Base-by-base conservation (phyloP, 2,329 filamentous ascomycete genomes). In the Gnomoniopsis sp. region DNA sequence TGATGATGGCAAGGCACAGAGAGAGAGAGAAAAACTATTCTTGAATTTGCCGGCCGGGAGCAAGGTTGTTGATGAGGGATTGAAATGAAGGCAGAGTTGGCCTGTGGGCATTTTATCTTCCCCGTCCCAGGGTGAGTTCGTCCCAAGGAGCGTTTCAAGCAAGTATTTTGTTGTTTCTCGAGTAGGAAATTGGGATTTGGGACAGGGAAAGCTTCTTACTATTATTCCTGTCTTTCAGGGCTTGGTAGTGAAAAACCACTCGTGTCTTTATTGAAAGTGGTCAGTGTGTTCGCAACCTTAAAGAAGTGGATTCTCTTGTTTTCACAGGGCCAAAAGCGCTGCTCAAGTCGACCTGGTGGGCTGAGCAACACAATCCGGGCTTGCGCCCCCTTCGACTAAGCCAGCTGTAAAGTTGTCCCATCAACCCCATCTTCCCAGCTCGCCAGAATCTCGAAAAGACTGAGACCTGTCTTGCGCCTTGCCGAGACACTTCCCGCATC, bases 391-490 rank as follows among this genome's bases (percentile, higher is more conserved):
- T 41, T 22, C 12, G 17, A 6, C 23, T n/a, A n/a, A 38, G 17
- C 34, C 38, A 19, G 50, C 50, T 53, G 50, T 34, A 53, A 21
- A 4, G 38, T 51, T 33, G 17, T 51, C 10, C 21, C 21, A 19
- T 17, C n/a, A n/a, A 21, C 33, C 8, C n/a, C 7, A 7, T 47
- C n/a, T 26, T 30, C 41, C 41, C n/a, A 44, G 21, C 49, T 60
- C 58, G 50, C 58, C 58, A 60, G 54, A 58, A 30, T 34, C 22
- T 50, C 22, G 33, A 41, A 53, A n/a, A 30, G 8, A n/a, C 22
- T 34, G 47, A 54, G 30, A 48, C 33, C 38, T 55, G 59, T 61
- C 55, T 61, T 51, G 51, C 26, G 51, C 51, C 55, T 26, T 61
- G 30, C 22, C 48, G 38, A 53, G 49, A 53, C 21, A 59, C 22